Base-by-base conservation (phyloP, 441 rosid species). In the Theobroma grandiflorum region DNA sequence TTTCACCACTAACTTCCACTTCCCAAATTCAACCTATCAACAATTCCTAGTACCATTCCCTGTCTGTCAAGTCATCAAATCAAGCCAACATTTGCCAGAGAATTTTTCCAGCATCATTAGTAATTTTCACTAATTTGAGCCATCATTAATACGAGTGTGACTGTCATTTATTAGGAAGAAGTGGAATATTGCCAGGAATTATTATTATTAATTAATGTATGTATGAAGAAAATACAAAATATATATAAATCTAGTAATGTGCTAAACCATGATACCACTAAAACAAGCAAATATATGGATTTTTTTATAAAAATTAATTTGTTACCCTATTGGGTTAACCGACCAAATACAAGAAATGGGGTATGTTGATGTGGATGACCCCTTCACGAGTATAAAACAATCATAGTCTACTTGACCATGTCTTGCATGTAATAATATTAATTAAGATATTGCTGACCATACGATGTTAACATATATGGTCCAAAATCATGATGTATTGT, bases 391-490 rank as follows among this genome's bases (percentile, higher is more conserved):
- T 26, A 37, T 26, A 37, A 15, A 45, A 68, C 57, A 68, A 45
- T 45, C 73, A 45, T 67, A 5, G n/a, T 12, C 40, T 47, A 47
- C 16, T 69, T 22, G 20, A 45, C 57, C 58, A 47, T 69, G 74
- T 47, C 38, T 67, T 67, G 72, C 74, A 47, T 47, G 57, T 47
- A 69, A 69, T 69, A 42, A 40, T 42, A 10, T 67, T 8, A 42
- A 67, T 35, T 26, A 42, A 42, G 8, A 42, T 20, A 26, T 26
- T 26, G 31, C 31, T 26, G 72, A 42, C 52, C 72, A 42, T n/a
- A 67, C 53, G 52, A 67, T 67, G 52, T 67, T 67, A 10, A n/a
- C 4, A n/a, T 53, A 5, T 53, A 33, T 33, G 2, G 42, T 33
- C 67, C 67, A 33, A 31, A 31, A 33, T 62, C 8, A 62, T 33